These are phyloP conservation scores for Candida nonsorbophila DNA, from an alignment of 805 yeast species.

Conservation along the genomic window DNA sequence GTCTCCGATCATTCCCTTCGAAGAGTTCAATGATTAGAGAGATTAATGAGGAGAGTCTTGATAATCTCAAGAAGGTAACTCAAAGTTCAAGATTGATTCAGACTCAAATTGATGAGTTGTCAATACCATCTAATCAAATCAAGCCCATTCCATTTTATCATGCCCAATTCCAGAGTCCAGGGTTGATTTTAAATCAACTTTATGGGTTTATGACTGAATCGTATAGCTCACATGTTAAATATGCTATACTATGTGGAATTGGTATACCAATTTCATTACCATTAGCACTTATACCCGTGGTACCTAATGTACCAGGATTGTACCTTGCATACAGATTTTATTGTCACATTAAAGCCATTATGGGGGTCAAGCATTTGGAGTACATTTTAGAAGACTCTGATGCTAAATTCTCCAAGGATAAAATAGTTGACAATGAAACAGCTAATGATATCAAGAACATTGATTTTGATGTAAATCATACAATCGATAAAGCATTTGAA, in stretches of 20 bases:
- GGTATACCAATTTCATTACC: slow-evolving; percentile 79
- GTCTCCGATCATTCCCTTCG: slow-evolving; percentile 73
- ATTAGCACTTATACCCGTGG: slow-evolving; percentile 71
- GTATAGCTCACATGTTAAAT: slow-evolving; percentile 48
- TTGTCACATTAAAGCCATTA: slow-evolving; percentile 74
- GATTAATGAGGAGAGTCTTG: slow-evolving; percentile 23
- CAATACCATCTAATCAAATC: slow-evolving; percentile 23
- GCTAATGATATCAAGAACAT: no score
- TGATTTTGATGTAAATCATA: slow-evolving; percentile 10
- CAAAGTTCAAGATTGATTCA: slow-evolving; percentile 13
- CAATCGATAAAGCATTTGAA: slow-evolving; percentile 17
- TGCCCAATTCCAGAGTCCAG: slow-evolving; percentile 28
- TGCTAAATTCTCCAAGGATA: slow-evolving; percentile 1
- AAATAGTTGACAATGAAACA: slow-evolving; percentile 3
- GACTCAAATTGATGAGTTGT: slow-evolving; percentile 18
- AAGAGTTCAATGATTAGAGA: slow-evolving; percentile 51
- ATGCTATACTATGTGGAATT: slow-evolving; percentile 47
- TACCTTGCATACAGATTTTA: slow-evolving; percentile 76
- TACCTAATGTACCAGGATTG: slow-evolving; percentile 91
- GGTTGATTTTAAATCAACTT: slow-evolving; percentile 34
- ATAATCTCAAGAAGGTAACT: slow-evolving; percentile 1
- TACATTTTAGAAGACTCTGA: slow-evolving; percentile 38
- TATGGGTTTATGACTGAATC: slow-evolving; percentile 39
- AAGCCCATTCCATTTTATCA: slow-evolving; percentile 38
- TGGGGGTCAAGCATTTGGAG: slow-evolving; percentile 67